Evolutionary conservation across 2,329 filamentous ascomycete genomes (phyloP), one percentile per base, ranked within the genome.

Genomic region (Fonsecaea pedrosoi): DNA sequence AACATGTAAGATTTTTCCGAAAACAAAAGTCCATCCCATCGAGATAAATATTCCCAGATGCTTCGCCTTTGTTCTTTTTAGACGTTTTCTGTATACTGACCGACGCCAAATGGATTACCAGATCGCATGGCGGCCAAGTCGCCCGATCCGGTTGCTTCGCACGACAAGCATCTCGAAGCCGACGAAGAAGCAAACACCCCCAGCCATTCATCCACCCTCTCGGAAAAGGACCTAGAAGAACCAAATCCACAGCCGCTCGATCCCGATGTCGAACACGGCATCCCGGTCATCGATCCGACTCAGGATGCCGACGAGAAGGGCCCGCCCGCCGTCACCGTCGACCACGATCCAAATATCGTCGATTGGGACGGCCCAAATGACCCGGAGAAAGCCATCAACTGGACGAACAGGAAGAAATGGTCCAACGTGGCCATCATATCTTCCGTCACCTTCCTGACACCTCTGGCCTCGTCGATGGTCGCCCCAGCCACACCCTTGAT

Each of bases 341-440:
- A 58, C 7, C 38, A 64, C 15, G 81, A 86, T 68, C 80, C 82
- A 1, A 82, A 86, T 67, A 76, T 86, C 12, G 83, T 90, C 12
- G 83, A 82, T 65, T 90, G 87, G 85, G 85, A 89, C 69, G 82
- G 84, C 0, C 82, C 83, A 0, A 76, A 85, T 62, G 87, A 89
- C 62, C 83, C 83, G 0, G 76, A 81, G 40, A 87, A 89, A 65
- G 87, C 88, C 0, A 76, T 84, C 69, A 90, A 90, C 74, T 90
- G 87, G 87, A 71, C 81, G 2, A 71, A 71, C 0, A 66, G 65
- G 9, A 79, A 78, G 70, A 86, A 85, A 74, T 81, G 81, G 72
- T 71, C 77, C 1, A 72, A 72, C 53, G 60, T 86, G 2, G 72
- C 72, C 2, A 73, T 86, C 1, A 78, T 88, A 2, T 82, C 83